phyloP scores from a whole-genome alignment of 371 early-diverging fungal species.

The Batkoa obscura region DNA sequence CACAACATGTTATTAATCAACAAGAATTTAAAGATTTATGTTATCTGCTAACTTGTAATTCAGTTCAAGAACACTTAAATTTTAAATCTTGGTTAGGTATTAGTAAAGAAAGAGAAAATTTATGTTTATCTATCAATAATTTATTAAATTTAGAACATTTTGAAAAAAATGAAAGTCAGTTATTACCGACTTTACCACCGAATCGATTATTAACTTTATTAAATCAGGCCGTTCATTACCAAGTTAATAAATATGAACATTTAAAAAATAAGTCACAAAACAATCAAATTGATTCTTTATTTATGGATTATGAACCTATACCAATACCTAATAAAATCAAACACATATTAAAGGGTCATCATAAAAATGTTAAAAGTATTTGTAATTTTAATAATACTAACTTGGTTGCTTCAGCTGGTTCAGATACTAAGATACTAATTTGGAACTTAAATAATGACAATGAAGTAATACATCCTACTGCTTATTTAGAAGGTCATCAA shows the following conservation, averaged over 20 bases:
- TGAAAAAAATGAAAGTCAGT: conserved; percentile 20
- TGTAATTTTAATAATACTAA: conserved; percentile 51
- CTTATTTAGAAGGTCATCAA: conserved; percentile 53
- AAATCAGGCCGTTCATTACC: conserved; percentile 85
- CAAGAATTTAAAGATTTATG: conserved; percentile 86
- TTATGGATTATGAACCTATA: conserved; percentile 71
- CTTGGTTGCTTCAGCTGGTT: conserved; percentile 12
- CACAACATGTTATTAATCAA: conserved; percentile 47
- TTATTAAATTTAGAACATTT: conserved; percentile 75
- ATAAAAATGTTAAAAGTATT: conserved; percentile 78
- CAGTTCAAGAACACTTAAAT: conserved; percentile 75
- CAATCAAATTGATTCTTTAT: conserved; percentile 1
- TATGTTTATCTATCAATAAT: conserved; percentile 74
- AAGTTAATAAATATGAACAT: conserved; percentile 58
- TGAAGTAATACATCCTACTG: background rate
- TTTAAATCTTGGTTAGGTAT: conserved; percentile 91
- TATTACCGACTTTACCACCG: conserved; percentile 54
- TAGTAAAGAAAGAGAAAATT: conserved; percentile 64
- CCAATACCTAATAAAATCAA: conserved; percentile 73
- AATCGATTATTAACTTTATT: conserved; percentile 63
- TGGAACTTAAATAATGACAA: background rate
- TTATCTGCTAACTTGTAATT: conserved; percentile 80
- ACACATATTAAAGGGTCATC: conserved; percentile 58
- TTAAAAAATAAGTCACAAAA: conserved; percentile 18
- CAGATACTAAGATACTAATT: background rate